phyloP scores from a whole-genome alignment of 2,329 filamentous ascomycete genomes.

The Huntiella moniliformis region DNA sequence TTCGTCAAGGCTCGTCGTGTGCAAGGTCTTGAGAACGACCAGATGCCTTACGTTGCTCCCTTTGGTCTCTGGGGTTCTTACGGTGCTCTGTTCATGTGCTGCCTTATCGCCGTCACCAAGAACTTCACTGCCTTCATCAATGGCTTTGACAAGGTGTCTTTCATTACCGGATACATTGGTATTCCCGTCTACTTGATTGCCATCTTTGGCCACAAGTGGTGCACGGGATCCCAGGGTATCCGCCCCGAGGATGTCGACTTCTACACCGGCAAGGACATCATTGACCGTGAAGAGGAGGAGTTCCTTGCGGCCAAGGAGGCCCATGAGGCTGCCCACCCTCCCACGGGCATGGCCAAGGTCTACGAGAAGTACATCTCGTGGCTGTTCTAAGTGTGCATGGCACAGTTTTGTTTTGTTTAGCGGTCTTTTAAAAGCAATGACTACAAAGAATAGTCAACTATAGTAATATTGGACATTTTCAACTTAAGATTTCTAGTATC shows the following conservation, averaged over 20 bases:
- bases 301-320: constrained; percentile 32
- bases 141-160: constrained; percentile 37
- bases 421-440: no score
- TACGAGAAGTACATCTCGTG: constrained; percentile 12
- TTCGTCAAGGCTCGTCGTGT: constrained; percentile 44
- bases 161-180: constrained; percentile 59
- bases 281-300: constrained; percentile 53
- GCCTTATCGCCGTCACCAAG: constrained; percentile 61
- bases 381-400: constrained; percentile 9
- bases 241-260: constrained; percentile 45
- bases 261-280: constrained; percentile 52
- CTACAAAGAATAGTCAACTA: no score
- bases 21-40: constrained; percentile 35
- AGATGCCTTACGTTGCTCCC: constrained; percentile 48
- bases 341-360: constrained; percentile 9
- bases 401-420: no score
- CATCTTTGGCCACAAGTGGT: constrained; percentile 48
- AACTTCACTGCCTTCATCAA: constrained; percentile 56
- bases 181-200: constrained; percentile 56
- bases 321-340: constrained; percentile 14
- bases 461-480: no score
- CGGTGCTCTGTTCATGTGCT: constrained; percentile 48
- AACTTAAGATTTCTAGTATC: no score
- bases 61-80: constrained; percentile 54
- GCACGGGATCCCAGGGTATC: constrained; percentile 34